A percentile compares a stretch with the other conserved stretches of the same genome.
phyloP scores from a whole-genome alignment of 2,329 filamentous ascomycete species.

The Diplodia scrobiculata region DNA sequence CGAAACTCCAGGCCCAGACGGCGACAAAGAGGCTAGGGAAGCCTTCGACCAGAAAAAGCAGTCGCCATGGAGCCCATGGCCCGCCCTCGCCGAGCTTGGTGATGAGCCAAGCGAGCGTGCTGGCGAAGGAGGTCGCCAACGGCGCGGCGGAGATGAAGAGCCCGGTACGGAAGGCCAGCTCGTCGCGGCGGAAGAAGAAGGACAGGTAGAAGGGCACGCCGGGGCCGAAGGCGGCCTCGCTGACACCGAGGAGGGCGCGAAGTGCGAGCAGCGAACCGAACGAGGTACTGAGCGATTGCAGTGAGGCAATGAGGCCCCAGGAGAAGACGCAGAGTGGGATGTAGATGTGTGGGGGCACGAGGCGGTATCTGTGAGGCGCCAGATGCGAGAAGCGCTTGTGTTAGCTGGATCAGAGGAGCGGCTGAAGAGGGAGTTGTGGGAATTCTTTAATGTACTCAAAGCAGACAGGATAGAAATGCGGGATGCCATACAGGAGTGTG shows the following conservation, averaged over 20 bases:
- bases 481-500: constrained; percentile 56
- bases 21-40: constrained; percentile 79
- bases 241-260: constrained; percentile 58
- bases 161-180: constrained; percentile 82
- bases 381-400: neutral
- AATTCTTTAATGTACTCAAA: constrained; percentile 11
- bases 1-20: constrained; percentile 70
- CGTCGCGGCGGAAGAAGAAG: constrained; percentile 65
- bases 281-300: constrained; percentile 59
- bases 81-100: constrained; percentile 61
- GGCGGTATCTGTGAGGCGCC: constrained; percentile 50
- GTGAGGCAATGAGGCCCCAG: constrained; percentile 77
- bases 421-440: neutral
- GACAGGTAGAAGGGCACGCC: constrained; percentile 67
- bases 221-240: constrained; percentile 64
- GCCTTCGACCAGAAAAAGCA: constrained; percentile 80
- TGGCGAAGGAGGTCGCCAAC: constrained; percentile 68
- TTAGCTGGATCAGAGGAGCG: neutral
- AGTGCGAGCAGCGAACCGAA: constrained; percentile 63
- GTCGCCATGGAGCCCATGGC: constrained; percentile 80
- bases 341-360: constrained; percentile 64
- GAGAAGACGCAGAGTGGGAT: constrained; percentile 67
- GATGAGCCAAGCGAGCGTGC: constrained; percentile 76
- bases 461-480: constrained; percentile 4
- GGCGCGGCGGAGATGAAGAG: constrained; percentile 78